phyloP scores from a whole-genome alignment of 768 basidiomycete genomes.

The Leccinellum rugosiceps region DNA sequence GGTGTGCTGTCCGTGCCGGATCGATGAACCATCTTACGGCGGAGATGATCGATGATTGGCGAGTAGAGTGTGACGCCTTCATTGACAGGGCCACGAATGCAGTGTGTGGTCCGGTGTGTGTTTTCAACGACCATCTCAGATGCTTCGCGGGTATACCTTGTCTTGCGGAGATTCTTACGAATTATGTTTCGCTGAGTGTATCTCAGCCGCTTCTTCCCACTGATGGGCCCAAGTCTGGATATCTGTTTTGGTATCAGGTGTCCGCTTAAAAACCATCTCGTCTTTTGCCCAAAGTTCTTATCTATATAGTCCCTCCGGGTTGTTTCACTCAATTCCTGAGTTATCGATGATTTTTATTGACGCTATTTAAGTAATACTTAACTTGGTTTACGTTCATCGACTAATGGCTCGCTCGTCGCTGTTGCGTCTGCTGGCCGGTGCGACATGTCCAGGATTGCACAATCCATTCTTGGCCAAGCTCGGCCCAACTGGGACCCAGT shows the following conservation, averaged over 20 bases:
- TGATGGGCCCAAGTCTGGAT: too few relatives aligned
- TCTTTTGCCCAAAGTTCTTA: too few relatives aligned
- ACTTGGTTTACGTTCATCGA: too few relatives aligned
- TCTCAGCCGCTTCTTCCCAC: not conserved
- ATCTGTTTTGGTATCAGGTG: too few relatives aligned
- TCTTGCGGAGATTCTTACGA: not conserved
- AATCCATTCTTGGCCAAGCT: conserved; percentile 55
- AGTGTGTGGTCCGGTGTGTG: not conserved
- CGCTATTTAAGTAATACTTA: too few relatives aligned
- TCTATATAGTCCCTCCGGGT: too few relatives aligned
- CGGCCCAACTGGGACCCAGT: conserved; percentile 14
- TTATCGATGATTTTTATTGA: too few relatives aligned
- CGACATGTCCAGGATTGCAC: conserved; percentile 60
- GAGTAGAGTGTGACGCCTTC: not conserved
- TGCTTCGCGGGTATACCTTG: not conserved
- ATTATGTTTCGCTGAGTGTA: not conserved
- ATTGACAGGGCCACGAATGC: not conserved
- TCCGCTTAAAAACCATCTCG: too few relatives aligned
- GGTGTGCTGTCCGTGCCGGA: not conserved
- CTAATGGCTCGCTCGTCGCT: too few relatives aligned
- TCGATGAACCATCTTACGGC: not conserved
- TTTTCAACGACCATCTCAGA: not conserved
- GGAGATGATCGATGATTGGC: not conserved
- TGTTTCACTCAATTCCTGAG: too few relatives aligned
- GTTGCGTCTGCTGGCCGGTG: too few relatives aligned